A percentile compares a stretch with the other conserved stretches of the same genome.
phyloP scores from a whole-genome alignment of 75 land plant genomes.

The Adiantum capillusveneris region DNA sequence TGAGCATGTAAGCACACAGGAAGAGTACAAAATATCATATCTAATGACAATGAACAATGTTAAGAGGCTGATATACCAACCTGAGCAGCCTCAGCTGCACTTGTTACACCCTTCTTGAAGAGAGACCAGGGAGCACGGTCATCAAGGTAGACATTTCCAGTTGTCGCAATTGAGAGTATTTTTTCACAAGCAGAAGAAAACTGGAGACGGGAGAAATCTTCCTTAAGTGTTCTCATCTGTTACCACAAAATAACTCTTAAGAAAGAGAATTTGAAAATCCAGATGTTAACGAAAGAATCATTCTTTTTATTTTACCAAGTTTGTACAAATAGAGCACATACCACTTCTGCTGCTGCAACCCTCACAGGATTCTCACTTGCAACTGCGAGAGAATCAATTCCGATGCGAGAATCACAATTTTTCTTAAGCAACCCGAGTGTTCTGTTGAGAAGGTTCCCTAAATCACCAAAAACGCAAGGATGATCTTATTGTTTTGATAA shows the following conservation, averaged over 20 bases:
- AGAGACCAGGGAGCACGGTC: constrained; percentile 85
- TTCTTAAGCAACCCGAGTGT: constrained; percentile 93
- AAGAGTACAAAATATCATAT: no score
- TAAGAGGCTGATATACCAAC: no score
- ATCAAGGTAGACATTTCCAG: constrained; percentile 88
- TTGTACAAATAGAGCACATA: constrained; percentile 16
- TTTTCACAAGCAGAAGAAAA: constrained; percentile 83
- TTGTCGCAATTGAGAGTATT: constrained; percentile 66
- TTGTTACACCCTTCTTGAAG: constrained; percentile 75
- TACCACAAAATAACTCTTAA: neutral
- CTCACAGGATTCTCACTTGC: constrained; percentile 56
- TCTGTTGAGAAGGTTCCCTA: constrained; percentile 95
- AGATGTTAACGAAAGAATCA: no score
- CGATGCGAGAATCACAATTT: constrained; percentile 76
- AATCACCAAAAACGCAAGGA: neutral
- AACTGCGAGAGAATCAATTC: constrained; percentile 55
- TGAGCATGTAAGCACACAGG: no score
- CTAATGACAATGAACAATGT: no score
- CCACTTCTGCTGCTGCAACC: constrained; percentile 50
- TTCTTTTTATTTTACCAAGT: no score
- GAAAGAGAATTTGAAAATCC: no score
- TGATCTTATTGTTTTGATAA: no score
- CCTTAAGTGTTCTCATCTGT: constrained; percentile 61
- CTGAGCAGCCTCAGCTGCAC: constrained; percentile 77
- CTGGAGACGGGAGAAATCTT: constrained; percentile 46